A percentile compares a stretch with the other conserved stretches of the same genome.
phyloP scores from a whole-genome alignment of 306 rosid species.

The Casuarina equisetifolia region DNA sequence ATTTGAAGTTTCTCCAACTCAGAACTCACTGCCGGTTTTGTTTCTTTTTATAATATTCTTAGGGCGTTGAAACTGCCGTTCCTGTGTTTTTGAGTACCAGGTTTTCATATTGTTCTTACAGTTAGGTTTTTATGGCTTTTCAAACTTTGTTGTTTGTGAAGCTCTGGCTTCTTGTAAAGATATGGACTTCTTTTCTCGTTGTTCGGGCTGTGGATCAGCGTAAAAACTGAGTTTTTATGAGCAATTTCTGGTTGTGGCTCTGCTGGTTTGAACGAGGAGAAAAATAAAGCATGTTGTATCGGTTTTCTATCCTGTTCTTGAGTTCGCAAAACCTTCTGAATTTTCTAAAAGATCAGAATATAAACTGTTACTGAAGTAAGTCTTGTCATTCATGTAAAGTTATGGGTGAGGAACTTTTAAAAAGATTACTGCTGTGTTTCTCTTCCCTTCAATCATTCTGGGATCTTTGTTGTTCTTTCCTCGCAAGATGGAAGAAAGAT shows the following conservation, averaged over 20 bases:
- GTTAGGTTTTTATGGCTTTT: neutral
- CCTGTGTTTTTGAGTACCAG: neutral
- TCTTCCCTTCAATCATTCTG: constrained; percentile 12
- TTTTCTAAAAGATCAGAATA: neutral
- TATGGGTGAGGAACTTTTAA: neutral
- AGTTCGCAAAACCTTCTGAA: neutral
- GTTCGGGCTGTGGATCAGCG: neutral
- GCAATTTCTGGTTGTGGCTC: neutral
- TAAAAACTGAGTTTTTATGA: neutral
- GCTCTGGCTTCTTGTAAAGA: neutral
- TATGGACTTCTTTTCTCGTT: neutral
- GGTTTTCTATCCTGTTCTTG: neutral
- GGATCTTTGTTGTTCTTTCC: constrained; percentile 13
- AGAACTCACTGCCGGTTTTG: neutral
- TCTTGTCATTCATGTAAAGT: neutral
- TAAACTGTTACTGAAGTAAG: neutral
- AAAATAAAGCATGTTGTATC: neutral
- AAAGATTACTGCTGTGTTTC: neutral
- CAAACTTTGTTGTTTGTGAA: too few relatives aligned
- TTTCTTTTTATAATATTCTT: neutral
- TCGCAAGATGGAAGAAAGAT: constrained; percentile 14
- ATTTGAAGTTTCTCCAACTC: neutral
- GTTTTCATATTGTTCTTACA: neutral
- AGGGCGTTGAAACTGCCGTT: neutral
- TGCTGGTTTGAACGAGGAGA: neutral